A percentile compares a stretch with the other conserved stretches of the same genome.
phyloP scores from a whole-genome alignment of 148 eudicot genomes.

The Linanthus parryae region DNA sequence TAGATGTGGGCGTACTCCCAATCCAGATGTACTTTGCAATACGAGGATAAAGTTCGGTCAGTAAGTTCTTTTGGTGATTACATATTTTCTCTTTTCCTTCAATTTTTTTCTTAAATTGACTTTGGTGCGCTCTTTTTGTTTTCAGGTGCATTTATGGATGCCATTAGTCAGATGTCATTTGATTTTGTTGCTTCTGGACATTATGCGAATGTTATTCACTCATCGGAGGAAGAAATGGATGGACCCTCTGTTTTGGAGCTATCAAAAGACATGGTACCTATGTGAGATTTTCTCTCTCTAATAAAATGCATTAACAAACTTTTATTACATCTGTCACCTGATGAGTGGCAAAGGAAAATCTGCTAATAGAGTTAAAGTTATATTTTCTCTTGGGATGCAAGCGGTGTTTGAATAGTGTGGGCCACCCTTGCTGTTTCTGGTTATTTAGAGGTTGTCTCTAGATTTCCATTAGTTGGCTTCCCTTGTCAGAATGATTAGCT shows the following conservation, averaged over 20 bases:
- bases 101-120: neutral
- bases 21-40: conserved; percentile 97
- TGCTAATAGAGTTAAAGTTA: no score
- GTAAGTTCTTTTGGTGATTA: conserved; percentile 30
- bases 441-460: no score
- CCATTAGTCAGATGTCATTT: conserved; percentile 61
- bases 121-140: conserved; percentile 3
- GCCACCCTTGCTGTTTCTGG: no score
- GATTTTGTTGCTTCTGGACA: conserved; percentile 96
- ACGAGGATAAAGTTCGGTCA: conserved; percentile 98
- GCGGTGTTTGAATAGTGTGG: no score
- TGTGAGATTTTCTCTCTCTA: conserved; percentile 8
- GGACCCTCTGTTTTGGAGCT: conserved; percentile 61
- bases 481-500: no score
- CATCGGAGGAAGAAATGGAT: conserved; percentile 25
- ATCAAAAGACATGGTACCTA: conserved; percentile 73
- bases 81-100: neutral
- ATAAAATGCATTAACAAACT: no score
- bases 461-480: no score
- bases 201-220: conserved; percentile 80
- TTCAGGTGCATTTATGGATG: conserved; percentile 93
- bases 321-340: no score
- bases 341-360: no score
- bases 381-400: no score
- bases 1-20: conserved; percentile 91